Evolutionary conservation across 129 eudicot species (phyloP).

Genomic region (Flaveria brownii): DNA sequence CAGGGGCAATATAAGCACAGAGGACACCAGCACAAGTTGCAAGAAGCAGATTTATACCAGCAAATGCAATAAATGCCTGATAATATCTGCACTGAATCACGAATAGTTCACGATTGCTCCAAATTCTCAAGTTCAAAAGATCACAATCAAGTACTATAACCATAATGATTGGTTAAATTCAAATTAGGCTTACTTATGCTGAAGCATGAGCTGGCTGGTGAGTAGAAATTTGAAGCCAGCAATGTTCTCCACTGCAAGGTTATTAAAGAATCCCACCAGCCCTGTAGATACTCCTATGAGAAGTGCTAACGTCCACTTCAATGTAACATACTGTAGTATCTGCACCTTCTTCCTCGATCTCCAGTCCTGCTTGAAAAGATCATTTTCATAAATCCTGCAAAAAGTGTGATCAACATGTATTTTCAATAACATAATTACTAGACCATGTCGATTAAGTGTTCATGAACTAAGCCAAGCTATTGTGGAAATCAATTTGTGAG

Average conservation of each 20-base stretch:
- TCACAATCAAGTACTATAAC: neutral
- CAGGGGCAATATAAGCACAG: slow-evolving; percentile 95
- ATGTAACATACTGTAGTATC: slow-evolving; percentile 72
- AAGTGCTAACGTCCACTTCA: slow-evolving; percentile 89
- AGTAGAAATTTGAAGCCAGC: slow-evolving; percentile 91
- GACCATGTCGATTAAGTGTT: too few species aligned
- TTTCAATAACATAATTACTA: too few species aligned
- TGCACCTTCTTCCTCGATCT: slow-evolving; percentile 80
- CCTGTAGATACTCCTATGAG: slow-evolving; percentile 82
- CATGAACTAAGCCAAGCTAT: too few species aligned
- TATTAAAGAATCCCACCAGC: slow-evolving; percentile 80
- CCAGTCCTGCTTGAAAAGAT: slow-evolving; percentile 99
- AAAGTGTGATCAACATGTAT: slow-evolving; percentile 6
- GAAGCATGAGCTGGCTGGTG: slow-evolving; percentile 65
- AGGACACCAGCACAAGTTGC: slow-evolving; percentile 72
- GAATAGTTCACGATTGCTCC: slow-evolving; percentile 14
- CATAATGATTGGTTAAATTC: neutral
- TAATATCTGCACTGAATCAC: slow-evolving; percentile 64
- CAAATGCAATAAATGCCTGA: slow-evolving; percentile 70
- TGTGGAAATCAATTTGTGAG: neutral
- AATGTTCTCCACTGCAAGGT: slow-evolving; percentile 86
- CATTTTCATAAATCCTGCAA: slow-evolving; percentile 88
- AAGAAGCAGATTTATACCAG: slow-evolving; percentile 66
- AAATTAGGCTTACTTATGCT: slow-evolving; percentile 52
- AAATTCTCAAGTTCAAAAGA: slow-evolving; percentile 2